These are phyloP conservation scores for Trichophaea hybrida DNA, from an alignment of 2,329 filamentous ascomycete genomes.

Conservation along the genomic window DNA sequence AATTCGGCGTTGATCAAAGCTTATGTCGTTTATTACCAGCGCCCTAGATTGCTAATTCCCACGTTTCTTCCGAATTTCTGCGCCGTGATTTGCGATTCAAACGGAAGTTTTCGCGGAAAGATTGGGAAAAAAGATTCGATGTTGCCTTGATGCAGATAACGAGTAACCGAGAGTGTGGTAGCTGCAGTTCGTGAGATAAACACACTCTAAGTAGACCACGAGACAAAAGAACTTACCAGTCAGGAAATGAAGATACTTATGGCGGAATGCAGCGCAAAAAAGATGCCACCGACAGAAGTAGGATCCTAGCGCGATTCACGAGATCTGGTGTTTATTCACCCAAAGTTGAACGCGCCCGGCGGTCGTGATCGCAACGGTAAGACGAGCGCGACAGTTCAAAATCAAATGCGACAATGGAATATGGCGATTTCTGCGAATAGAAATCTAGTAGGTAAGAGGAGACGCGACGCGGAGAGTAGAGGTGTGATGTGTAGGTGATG, in stretches of 20 bases:
- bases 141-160: neutral
- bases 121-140: neutral
- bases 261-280: neutral
- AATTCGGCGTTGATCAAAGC: conserved; percentile 1
- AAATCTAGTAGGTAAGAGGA: neutral
- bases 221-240: neutral
- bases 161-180: neutral
- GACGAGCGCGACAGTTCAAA: neutral
- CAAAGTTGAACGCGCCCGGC: neutral
- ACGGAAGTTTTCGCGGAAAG: neutral
- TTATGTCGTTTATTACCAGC: neutral
- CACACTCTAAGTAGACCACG: neutral
- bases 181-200: neutral
- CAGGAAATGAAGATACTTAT: neutral
- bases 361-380: neutral
- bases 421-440: neutral
- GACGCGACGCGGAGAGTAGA: neutral
- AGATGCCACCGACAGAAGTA: neutral
- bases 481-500: neutral
- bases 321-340: neutral
- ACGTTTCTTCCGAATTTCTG: neutral
- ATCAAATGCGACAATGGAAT: neutral
- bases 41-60: neutral
- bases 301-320: neutral
- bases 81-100: neutral